These are phyloP conservation scores for Aspergillus ustus DNA, from an alignment of 2,329 filamentous ascomycete genomes.

Conservation along the genomic window DNA sequence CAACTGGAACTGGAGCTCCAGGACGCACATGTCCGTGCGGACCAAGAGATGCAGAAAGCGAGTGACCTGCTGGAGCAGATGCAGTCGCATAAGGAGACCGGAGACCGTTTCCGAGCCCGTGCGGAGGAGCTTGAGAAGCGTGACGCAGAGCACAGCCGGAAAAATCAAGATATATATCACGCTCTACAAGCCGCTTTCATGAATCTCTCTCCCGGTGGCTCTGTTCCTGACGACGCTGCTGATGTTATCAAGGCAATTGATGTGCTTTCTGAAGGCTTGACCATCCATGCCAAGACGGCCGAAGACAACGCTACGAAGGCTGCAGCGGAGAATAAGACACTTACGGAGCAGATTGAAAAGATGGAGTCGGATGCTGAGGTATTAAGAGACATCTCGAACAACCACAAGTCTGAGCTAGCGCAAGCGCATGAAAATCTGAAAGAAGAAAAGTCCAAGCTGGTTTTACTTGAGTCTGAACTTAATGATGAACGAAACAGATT, in stretches of 20 bases:
- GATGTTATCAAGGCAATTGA: conserved; percentile 66
- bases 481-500: conserved; percentile 72
- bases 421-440: conserved; percentile 61
- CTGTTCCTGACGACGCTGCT: conserved; percentile 60
- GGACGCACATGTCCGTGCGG: conserved; percentile 55
- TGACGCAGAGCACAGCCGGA: conserved; percentile 57
- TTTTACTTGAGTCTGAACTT: conserved; percentile 56
- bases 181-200: conserved; percentile 63
- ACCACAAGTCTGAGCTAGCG: conserved; percentile 57
- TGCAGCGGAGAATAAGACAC: conserved; percentile 66
- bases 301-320: conserved; percentile 65
- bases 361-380: conserved; percentile 63
- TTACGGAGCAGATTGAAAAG: conserved; percentile 59
- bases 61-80: conserved; percentile 61
- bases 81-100: conserved; percentile 59
- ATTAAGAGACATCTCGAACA: conserved; percentile 57
- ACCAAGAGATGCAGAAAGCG: conserved; percentile 47
- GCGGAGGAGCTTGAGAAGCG: conserved; percentile 57
- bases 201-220: conserved; percentile 60
- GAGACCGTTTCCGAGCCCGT: conserved; percentile 36
- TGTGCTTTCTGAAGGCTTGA: conserved; percentile 60
- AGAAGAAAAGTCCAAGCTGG: conserved; percentile 52
- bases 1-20: conserved; percentile 74
- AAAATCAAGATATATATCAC: conserved; percentile 56
- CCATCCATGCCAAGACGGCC: conserved; percentile 63